Conservation (phyloP, 495 filamentous ascomycete species). For the Aspergillus baeticus region DNA sequence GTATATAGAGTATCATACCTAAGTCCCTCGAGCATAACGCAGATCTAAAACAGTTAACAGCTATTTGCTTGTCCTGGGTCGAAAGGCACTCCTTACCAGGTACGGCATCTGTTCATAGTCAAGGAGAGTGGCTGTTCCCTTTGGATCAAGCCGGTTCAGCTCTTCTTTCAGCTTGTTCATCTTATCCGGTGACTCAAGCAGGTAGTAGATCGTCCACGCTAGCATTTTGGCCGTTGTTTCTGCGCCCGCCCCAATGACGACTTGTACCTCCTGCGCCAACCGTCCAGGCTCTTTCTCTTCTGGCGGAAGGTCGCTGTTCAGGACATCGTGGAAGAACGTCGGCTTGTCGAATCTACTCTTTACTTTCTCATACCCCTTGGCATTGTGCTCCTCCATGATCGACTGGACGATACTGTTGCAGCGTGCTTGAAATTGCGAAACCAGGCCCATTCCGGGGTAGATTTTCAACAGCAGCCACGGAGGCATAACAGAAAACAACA, state of each 20-base stretch:
- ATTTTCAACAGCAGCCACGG: constrained; percentile 18
- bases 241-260: constrained; percentile 46
- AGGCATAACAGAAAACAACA: constrained; percentile 25
- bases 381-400: constrained; percentile 9
- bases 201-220: constrained; percentile 38
- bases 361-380: constrained; percentile 5
- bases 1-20: constrained; percentile 13
- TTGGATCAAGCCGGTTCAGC: constrained; percentile 18
- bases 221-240: constrained; percentile 44
- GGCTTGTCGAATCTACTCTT: constrained; percentile 18
- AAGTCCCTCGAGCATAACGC: constrained; percentile 34
- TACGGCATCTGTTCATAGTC: constrained; percentile 38
- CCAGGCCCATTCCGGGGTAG: constrained; percentile 26
- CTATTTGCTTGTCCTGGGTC: background rate
- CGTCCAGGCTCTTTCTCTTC: constrained; percentile 31
- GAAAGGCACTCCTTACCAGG: constrained; percentile 11
- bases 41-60: constrained; percentile 3
- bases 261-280: constrained; percentile 41
- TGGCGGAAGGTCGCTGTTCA: constrained; percentile 39
- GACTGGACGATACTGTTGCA: constrained; percentile 12
- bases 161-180: constrained; percentile 30
- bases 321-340: constrained; percentile 45
- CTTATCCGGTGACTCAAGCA: constrained; percentile 34
- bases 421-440: constrained; percentile 20
- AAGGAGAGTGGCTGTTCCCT: constrained; percentile 21